Evolutionary conservation across 257 asterid genomes (phyloP).

Genomic region (Plantago ovata): DNA sequence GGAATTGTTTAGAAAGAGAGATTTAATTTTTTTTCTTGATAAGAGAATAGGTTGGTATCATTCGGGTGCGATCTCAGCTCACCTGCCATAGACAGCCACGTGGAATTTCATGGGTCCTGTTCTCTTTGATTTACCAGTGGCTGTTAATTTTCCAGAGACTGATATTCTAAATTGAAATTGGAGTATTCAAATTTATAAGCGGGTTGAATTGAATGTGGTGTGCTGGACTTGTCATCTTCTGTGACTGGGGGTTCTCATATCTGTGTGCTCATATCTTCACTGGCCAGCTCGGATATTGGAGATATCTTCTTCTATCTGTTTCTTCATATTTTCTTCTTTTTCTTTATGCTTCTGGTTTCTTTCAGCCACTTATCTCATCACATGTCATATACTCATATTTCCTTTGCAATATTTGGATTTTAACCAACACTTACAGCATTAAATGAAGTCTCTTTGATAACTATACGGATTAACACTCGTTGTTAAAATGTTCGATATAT

Average conservation of each 20-base stretch:
- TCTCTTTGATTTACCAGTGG: conserved; percentile 35
- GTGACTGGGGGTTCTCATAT: neutral
- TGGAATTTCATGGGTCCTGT: conserved; percentile 31
- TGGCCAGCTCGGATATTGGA: conserved; percentile 15
- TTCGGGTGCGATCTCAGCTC: conserved; percentile 55
- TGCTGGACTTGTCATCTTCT: neutral
- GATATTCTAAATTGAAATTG: neutral
- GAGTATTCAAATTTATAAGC: neutral
- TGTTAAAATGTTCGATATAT: no score
- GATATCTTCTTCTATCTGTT: conserved; percentile 25
- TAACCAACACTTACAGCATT: neutral
- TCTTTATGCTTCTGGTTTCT: neutral
- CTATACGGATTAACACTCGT: no score
- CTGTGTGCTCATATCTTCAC: neutral
- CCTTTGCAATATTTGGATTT: neutral
- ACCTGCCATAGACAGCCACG: conserved; percentile 58
- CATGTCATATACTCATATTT: neutral
- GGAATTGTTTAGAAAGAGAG: conserved; percentile 17
- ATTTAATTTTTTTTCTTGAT: conserved; percentile 36
- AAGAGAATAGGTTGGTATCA: conserved; percentile 39
- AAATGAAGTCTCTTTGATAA: no score
- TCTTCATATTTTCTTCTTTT: conserved; percentile 2
- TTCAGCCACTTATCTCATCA: neutral
- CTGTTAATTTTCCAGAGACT: conserved; percentile 36
- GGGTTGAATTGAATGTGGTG: neutral